phyloP scores from a whole-genome alignment of 2,329 filamentous ascomycete species.

The Neurospora sp. region DNA sequence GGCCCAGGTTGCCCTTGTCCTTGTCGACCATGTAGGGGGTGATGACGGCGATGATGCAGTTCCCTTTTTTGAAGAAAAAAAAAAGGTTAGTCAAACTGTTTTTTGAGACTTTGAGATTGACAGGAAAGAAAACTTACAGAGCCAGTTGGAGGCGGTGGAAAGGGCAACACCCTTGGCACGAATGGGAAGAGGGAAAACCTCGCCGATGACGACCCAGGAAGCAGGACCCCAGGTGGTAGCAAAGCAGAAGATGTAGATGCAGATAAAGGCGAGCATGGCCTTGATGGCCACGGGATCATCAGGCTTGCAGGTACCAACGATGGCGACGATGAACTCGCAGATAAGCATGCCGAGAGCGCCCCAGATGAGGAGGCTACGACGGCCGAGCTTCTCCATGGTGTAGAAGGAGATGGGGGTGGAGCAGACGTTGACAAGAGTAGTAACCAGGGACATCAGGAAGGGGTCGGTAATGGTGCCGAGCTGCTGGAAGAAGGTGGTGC shows the following conservation, averaged over 20 bases:
- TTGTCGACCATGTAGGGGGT: slow-evolving; percentile 68
- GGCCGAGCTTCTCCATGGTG: slow-evolving; percentile 59
- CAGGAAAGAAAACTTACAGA: slow-evolving; percentile 12
- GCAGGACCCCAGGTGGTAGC: slow-evolving; percentile 65
- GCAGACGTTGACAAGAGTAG: slow-evolving; percentile 63
- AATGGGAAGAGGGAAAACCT: slow-evolving; percentile 68
- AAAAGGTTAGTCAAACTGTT: slow-evolving; percentile 36
- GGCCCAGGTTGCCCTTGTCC: slow-evolving; percentile 60
- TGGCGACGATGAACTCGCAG: slow-evolving; percentile 61
- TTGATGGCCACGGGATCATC: slow-evolving; percentile 28
- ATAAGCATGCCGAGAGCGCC: slow-evolving; percentile 63
- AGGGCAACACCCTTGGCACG: slow-evolving; percentile 57
- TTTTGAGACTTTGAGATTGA: neutral
- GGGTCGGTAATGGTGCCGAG: slow-evolving; percentile 54
- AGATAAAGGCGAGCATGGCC: slow-evolving; percentile 63
- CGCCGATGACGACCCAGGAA: slow-evolving; percentile 58
- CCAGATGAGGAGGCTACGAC: slow-evolving; percentile 57
- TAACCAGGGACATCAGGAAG: slow-evolving; percentile 64
- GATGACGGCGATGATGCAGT: slow-evolving; percentile 68
- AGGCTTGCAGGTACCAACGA: slow-evolving; percentile 39
- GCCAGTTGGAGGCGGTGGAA: slow-evolving; percentile 56
- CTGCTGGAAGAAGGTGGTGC: slow-evolving; percentile 59
- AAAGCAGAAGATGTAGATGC: slow-evolving; percentile 74
- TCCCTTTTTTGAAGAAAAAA: slow-evolving; percentile 27
- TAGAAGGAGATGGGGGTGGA: slow-evolving; percentile 66